A percentile compares a stretch with the other conserved stretches of the same genome.
Evolutionary conservation across 345 rosid genomes (phyloP).

Genomic region (Cochlearia excelsa): DNA sequence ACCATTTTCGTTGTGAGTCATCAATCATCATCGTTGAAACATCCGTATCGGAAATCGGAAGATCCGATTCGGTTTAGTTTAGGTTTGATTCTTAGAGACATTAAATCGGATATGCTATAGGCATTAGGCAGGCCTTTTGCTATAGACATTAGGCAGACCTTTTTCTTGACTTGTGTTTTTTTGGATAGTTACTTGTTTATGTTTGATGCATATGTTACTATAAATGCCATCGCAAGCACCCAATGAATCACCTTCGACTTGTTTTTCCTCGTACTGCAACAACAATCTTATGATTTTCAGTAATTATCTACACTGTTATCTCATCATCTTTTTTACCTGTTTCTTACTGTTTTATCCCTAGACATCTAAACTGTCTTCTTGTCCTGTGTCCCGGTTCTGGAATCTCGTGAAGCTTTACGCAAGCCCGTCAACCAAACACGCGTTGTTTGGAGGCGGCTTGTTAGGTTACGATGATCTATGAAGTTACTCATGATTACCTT

Average conservation of each 20-base stretch:
- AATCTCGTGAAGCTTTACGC: conserved; percentile 53
- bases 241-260: conserved; percentile 85
- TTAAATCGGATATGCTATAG: no score
- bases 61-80: no score
- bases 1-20: no score
- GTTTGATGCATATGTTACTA: no score
- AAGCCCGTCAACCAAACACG: conserved; percentile 70
- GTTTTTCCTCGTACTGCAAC: conserved; percentile 90
- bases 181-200: no score
- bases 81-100: no score
- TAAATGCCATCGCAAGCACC: conserved; percentile 88
- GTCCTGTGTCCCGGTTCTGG: conserved; percentile 60
- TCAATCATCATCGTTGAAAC: no score
- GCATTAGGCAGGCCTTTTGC: no score
- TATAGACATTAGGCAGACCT: no score
- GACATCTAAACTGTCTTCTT: not conserved
- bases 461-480: conserved; percentile 84
- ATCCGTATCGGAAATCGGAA: no score
- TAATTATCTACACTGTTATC: conserved; percentile 24
- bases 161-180: no score
- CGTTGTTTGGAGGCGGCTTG: conserved; percentile 82
- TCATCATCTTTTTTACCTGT: not conserved
- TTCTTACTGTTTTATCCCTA: no score
- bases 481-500: conserved; percentile 84
- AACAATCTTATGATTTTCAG: conserved; percentile 61